phyloP scores from a whole-genome alignment of 2,329 filamentous ascomycete genomes.

The Xylaria sp. region DNA sequence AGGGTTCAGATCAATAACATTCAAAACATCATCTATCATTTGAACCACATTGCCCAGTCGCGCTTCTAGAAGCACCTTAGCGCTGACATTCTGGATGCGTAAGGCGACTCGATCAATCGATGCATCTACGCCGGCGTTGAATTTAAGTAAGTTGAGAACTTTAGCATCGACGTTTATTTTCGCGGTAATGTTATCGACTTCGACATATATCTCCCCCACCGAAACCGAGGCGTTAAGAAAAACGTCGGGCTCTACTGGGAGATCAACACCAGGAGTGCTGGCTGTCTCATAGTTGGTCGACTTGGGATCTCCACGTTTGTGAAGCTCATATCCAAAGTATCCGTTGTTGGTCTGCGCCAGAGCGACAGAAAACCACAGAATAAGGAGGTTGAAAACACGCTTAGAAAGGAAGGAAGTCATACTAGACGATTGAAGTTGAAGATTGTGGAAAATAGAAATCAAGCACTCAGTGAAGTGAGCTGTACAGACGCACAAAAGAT shows the following conservation, averaged over 20 bases:
- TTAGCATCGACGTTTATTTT: constrained; percentile 69
- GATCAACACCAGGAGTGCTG: constrained; percentile 58
- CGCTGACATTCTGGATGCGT: constrained; percentile 66
- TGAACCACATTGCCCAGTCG: constrained; percentile 67
- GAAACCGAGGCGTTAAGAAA: constrained; percentile 68
- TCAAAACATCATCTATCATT: constrained; percentile 68
- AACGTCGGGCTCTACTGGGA: constrained; percentile 63
- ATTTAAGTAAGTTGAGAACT: constrained; percentile 66
- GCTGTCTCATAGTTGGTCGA: constrained; percentile 64
- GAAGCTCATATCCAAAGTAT: constrained; percentile 66
- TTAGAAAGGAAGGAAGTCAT: constrained; percentile 42
- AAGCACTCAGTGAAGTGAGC: not conserved
- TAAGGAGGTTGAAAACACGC: constrained; percentile 45
- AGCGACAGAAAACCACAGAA: constrained; percentile 40
- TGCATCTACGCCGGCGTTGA: constrained; percentile 69
- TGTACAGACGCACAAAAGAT: not conserved
- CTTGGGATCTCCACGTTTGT: constrained; percentile 60
- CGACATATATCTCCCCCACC: constrained; percentile 67
- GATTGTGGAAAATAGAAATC: not conserved
- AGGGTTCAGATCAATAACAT: constrained; percentile 69
- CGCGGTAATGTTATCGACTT: constrained; percentile 68
- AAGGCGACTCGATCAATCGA: constrained; percentile 66
- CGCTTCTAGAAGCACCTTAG: constrained; percentile 68
- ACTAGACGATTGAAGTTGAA: constrained; percentile 18
- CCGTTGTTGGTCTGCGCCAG: constrained; percentile 51